Base-by-base conservation (phyloP, 176 grass and related monocot genomes). In the Avena insularis region DNA sequence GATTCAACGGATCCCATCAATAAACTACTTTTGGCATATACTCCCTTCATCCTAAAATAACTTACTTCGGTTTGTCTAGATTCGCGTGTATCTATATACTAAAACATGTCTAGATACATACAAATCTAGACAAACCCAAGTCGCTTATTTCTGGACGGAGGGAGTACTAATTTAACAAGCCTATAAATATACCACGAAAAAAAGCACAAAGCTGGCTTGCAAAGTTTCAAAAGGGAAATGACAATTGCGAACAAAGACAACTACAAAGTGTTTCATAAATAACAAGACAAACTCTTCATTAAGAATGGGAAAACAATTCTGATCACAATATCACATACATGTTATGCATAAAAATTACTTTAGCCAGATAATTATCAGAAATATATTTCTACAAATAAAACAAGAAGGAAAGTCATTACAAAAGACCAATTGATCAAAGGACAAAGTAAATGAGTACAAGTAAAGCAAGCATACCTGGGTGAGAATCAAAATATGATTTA, bases 391-490 rank as follows among this genome's bases (percentile, higher is more conserved):
- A 68, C n/a, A 78, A 45, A 45, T 0, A n/a, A 79, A 79, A 57
- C 25, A 40, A 48, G 12, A 36, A 71, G 50, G 8, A 13, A 77
- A 77, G 16, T 12, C 2, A 17, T 43, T 68, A 85, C n/a, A 25
- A 43, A 68, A 33, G n/a, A 61, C 19, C 20, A 57, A 55, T 17
- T 17, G 53, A 55, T 17, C 53, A 74, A 76, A 50, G 31, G 66
- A 83, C 12, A 38, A 54, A 64, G 66, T 79, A 83, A 40, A 11
- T 79, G 54, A 51, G 61, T 36, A 17, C 75, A 63, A 12, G 23
- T 36, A 79, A 78, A 79, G 54, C 78, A 80, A 79, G 6, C 77
- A 61, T 90, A 98, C 96, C 96, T 35, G 96, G 96, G 70, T 91
- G 68, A 36, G 43, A 25, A 77, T 95, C 93, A 62, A 94, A 89